These are phyloP conservation scores for Schizochytrium sp. DNA, from an alignment of 108 stramenopile genomes.

Conservation along the genomic window DNA sequence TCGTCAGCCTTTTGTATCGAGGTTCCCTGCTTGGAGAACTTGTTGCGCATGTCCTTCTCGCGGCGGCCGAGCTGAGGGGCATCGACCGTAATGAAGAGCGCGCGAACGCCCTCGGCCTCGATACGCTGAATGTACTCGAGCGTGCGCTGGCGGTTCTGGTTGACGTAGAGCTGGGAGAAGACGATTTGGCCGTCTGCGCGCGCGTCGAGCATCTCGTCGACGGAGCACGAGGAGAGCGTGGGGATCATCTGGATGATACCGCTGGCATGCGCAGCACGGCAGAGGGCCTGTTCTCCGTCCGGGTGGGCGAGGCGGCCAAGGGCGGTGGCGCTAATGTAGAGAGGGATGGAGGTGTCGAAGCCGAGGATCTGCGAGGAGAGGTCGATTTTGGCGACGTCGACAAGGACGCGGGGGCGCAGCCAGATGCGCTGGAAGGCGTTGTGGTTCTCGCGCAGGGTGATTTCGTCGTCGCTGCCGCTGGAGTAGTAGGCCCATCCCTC, in stretches of 20 bases:
- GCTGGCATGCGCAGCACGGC: neutral
- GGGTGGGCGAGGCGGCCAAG: slow-evolving; percentile 12
- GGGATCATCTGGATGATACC: slow-evolving; percentile 8
- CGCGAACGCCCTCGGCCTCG: neutral
- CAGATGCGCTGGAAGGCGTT: slow-evolving; percentile 21
- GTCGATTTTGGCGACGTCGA: slow-evolving; percentile 22
- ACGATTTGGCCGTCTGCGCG: neutral
- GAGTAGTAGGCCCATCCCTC: slow-evolving; percentile 26
- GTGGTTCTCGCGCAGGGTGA: slow-evolving; percentile 27
- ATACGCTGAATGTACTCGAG: neutral
- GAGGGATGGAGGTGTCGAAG: neutral
- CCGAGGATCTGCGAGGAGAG: slow-evolving; percentile 13
- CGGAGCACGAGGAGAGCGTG: slow-evolving; percentile 11
- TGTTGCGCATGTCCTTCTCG: slow-evolving; percentile 18
- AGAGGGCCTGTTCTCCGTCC: slow-evolving; percentile 19
- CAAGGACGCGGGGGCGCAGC: slow-evolving; percentile 14
- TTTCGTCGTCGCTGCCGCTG: slow-evolving; percentile 25
- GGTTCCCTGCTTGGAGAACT: neutral
- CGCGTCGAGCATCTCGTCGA: slow-evolving; percentile 18
- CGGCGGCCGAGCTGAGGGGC: slow-evolving; percentile 5
- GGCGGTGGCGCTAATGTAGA: slow-evolving; percentile 23
- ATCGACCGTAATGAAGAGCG: neutral
- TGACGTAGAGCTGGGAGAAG: slow-evolving; percentile 18
- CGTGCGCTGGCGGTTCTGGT: neutral
- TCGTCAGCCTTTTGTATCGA: neutral